Evolutionary conservation across 2,329 filamentous ascomycete genomes (phyloP), one percentile per base, ranked within the genome.

Genomic region (Thelonectria rubi): DNA sequence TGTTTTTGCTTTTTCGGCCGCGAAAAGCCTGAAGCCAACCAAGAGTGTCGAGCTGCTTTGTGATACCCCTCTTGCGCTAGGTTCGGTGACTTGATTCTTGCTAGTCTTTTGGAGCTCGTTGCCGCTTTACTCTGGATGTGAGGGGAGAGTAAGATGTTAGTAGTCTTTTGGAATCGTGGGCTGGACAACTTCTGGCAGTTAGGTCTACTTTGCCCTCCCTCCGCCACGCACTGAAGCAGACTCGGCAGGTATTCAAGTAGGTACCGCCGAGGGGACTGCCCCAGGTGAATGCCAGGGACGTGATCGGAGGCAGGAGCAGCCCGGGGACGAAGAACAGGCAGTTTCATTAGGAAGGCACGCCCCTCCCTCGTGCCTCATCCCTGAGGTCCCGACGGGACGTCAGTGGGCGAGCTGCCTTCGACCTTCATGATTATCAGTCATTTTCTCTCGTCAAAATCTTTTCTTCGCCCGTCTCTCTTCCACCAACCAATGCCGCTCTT

Each of bases 1-100:
- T 30, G 26, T 6, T 30, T 30, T 30, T 30, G 49, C 53, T 59
- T 37, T 39, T 54, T 54, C 26, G 43, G 26, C 45, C 17, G 34
- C 24, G 26, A 21, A 42, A 15, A 37, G 24, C 43, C 56, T 48
- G 42, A 10, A 15, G 24, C 49, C 56, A 54, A 49, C 56, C 50
- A 30, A 49, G 53, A 21, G 49, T 50, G 34, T 39, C 56, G 53
- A 43, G 24, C 24, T 40, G 56, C 49, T 48, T 34, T 59, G 32
- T 48, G 42, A 21, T 32, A 42, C 15, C 39, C 46, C 48, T 46
- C 42, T 42, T 37, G 50, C 50, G 56, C 43, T 59, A 59, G 50
- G 45, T 52, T 54, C 56, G 56, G 51, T 49, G 49, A 37, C 49
- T 52, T 43, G 34, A 48, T 54, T 54, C 43, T 24, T 54, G 43